These are phyloP conservation scores for Scutellaria minor DNA, from an alignment of 257 asterid species.

Conservation along the genomic window DNA sequence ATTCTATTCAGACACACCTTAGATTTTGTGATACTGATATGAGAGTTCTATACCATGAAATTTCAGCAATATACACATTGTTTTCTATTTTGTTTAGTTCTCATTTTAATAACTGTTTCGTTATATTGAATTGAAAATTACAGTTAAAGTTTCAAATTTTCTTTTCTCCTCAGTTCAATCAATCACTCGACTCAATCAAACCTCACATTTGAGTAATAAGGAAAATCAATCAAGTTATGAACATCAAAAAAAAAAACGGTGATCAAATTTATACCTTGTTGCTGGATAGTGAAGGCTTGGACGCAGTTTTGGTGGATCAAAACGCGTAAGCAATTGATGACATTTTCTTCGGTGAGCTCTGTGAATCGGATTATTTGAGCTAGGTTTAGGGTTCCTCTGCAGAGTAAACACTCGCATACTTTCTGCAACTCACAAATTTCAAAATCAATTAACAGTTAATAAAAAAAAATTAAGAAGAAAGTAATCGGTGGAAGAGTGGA, in stretches of 20 bases:
- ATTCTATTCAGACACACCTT: too few relatives aligned
- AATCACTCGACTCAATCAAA: constrained; percentile 3
- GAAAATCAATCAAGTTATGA: neutral
- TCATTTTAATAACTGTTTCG: neutral
- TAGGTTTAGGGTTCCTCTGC: constrained; percentile 67
- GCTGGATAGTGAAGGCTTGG: constrained; percentile 67
- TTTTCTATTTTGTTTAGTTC: neutral
- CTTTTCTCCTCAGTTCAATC: neutral
- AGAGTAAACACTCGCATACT: constrained; percentile 79
- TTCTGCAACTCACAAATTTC: constrained; percentile 51
- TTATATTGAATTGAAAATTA: too few relatives aligned
- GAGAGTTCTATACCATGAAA: too few relatives aligned
- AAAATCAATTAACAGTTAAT: neutral
- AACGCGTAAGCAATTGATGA: constrained; percentile 72
- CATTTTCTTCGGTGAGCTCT: constrained; percentile 63
- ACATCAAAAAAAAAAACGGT: too few relatives aligned
- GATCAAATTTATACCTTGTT: constrained; percentile 43
- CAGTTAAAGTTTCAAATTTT: neutral
- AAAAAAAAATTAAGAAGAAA: neutral
- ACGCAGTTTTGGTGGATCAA: constrained; percentile 85
- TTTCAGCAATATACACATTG: neutral
- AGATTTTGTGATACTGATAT: too few relatives aligned
- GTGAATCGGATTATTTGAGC: constrained; percentile 56
- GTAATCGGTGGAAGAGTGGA: neutral
- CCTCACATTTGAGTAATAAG: neutral